These are phyloP conservation scores for Flaveria sonorensis DNA, from an alignment of 129 eudicot genomes.

Conservation along the genomic window DNA sequence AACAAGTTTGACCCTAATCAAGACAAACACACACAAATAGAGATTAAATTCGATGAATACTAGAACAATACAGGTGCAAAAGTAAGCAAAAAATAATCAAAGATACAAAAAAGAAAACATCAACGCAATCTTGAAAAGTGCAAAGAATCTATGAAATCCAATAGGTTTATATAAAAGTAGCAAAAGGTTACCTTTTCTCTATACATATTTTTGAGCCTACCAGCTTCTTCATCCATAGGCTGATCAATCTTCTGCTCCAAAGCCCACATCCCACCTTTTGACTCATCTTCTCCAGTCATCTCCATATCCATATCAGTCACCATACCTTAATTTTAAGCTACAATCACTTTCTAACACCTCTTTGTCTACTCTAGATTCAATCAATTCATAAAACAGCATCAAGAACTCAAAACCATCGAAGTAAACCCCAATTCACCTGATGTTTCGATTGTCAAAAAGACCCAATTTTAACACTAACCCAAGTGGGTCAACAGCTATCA, in stretches of 20 bases:
- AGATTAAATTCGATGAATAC: neutral
- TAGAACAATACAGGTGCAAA: too few relatives aligned
- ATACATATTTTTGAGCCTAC: conserved; percentile 71
- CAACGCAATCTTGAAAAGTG: conserved; percentile 1
- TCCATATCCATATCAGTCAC: conserved; percentile 48
- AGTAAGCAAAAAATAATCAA: too few relatives aligned
- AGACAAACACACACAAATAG: conserved; percentile 17
- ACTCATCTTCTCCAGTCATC: conserved; percentile 52
- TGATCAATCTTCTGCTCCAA: conserved; percentile 95
- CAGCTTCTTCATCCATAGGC: conserved; percentile 99
- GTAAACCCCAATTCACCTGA: conserved; percentile 21
- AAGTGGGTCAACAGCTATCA: conserved; percentile 32
- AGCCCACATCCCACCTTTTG: conserved; percentile 89
- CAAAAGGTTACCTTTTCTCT: conserved; percentile 68
- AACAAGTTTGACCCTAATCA: conserved; percentile 12
- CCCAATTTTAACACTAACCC: conserved; percentile 21
- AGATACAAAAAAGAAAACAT: neutral
- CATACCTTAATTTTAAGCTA: conserved; percentile 23
- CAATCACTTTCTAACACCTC: conserved; percentile 22
- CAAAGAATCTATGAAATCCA: neutral
- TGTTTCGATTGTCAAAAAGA: conserved; percentile 16
- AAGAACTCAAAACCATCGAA: conserved; percentile 9
- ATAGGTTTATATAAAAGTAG: conserved; percentile 4
- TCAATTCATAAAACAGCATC: conserved; percentile 21
- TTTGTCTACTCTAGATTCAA: conserved; percentile 27